Evolutionary conservation across 495 filamentous ascomycete genomes (phyloP).

Genomic region (Hypoxylon cercidicola): DNA sequence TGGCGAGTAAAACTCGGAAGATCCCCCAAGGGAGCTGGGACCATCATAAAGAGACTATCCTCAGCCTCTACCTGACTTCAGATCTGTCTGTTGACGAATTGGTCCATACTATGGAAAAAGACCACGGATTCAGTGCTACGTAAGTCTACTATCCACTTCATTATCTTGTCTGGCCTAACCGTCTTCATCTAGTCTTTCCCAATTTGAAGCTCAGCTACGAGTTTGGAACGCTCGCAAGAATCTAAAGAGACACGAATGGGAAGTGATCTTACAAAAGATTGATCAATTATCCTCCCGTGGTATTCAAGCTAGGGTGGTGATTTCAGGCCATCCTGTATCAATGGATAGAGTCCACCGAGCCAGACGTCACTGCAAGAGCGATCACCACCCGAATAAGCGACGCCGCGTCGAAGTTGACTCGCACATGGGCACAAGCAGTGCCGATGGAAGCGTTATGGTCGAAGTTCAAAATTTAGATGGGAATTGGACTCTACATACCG

Average conservation of each 20-base stretch:
- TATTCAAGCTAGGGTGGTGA: constrained; percentile 18
- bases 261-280: constrained; percentile 23
- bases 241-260: constrained; percentile 32
- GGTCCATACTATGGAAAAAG: constrained; percentile 21
- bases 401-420: not conserved
- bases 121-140: constrained; percentile 34
- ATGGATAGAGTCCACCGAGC: constrained; percentile 20
- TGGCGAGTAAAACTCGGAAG: constrained; percentile 24
- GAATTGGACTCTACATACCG: constrained; percentile 15
- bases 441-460: constrained; percentile 1
- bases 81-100: constrained; percentile 20
- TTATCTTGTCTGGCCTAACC: not conserved
- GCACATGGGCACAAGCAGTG: not conserved
- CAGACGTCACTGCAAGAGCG: constrained; percentile 9
- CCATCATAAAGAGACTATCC: constrained; percentile 29
- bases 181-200: constrained; percentile 6
- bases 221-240: constrained; percentile 41
- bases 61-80: constrained; percentile 23
- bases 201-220: constrained; percentile 29
- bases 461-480: constrained; percentile 16
- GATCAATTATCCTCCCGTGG: constrained; percentile 12
- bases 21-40: constrained; percentile 30
- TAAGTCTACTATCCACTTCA: constrained; percentile 2
- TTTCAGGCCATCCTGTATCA: constrained; percentile 29
- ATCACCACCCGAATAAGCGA: constrained; percentile 5